Base-by-base conservation (phyloP, 345 rosid genomes). In the Brassica juncea region DNA sequence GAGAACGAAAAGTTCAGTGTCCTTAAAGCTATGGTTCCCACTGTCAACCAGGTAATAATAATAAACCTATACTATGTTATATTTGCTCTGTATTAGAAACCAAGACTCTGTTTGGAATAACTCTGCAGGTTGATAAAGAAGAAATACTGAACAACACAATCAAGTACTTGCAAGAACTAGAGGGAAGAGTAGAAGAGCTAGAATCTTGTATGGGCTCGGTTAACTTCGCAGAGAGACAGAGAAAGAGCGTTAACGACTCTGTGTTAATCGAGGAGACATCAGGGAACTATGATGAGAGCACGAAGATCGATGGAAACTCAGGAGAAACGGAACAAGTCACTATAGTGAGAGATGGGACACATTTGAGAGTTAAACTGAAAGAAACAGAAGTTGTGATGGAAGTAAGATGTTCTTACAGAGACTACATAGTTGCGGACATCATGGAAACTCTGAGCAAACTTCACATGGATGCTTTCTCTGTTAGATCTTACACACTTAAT, bases 391-490 rank as follows among this genome's bases (percentile, higher is more conserved):
- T 92, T 70, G 37, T 74, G 28, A 83, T 94, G 49, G 93, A 94
- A 82, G 86, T 92, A 72, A 86, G 75, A 81, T 92, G 97, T 82
- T 84, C 76, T 52, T 87, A 83, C 70, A 87, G 93, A 79, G 93
- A 92, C 71, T 88, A 84, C 47, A 80, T 92, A 47, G 71, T 92
- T 83, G 87, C 86, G 14, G 95, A 94, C 70, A 81, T 92, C 81
- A 89, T 94, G 92, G 97, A 92, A 84, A 88, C 90, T 63, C 81
- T 87, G 12, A 89, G 85, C 86, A 87, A 86, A 67, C 86, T 91
- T 79, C 89, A 89, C 82, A 79, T 89, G 86, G 97, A 92, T 69
- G 88, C 87, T 57, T 79, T 84, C 85, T 84, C 88, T 11, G 85
- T 92, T 27, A 90, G 85, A 80, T 88, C 97, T 10, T 85, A 89